Conservation (phyloP, 202 grass and related monocot genomes). For the Hordeum pubiflorum region DNA sequence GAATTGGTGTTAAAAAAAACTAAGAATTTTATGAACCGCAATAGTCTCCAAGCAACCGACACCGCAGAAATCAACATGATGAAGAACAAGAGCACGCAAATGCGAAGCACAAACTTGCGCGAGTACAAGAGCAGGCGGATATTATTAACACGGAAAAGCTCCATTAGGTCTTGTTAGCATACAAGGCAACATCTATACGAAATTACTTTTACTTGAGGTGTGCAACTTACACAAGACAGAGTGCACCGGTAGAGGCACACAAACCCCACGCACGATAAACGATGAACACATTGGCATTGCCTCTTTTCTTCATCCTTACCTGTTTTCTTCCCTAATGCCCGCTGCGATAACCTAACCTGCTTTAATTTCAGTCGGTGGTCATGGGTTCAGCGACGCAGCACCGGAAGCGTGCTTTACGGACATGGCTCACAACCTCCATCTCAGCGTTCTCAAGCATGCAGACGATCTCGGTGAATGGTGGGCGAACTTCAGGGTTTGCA, state of each 20-base stretch:
- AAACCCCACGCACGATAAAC: background rate
- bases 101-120: background rate
- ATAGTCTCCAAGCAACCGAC: background rate
- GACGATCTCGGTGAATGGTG: slow-evolving; percentile 82
- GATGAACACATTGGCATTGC: slow-evolving; percentile 16
- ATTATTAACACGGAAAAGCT: slow-evolving; percentile 48
- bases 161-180: slow-evolving; percentile 46
- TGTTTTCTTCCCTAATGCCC: background rate
- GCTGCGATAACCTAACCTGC: slow-evolving; percentile 7
- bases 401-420: slow-evolving; percentile 90
- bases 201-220: slow-evolving; percentile 41
- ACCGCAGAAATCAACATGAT: background rate
- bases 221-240: slow-evolving; percentile 39
- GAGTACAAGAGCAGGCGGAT: slow-evolving; percentile 22
- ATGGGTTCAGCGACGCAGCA: slow-evolving; percentile 84
- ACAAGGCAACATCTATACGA: slow-evolving; percentile 41
- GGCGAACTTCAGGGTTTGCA: slow-evolving; percentile 70
- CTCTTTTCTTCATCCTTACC: slow-evolving; percentile 19
- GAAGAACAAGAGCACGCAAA: background rate
- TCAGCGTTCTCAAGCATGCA: slow-evolving; percentile 77
- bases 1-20: background rate
- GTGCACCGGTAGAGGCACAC: slow-evolving; percentile 22
- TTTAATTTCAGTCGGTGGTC: slow-evolving; percentile 67
- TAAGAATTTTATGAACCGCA: background rate
- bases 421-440: slow-evolving; percentile 68